phyloP scores from a whole-genome alignment of 768 basidiomycete species.

The Hirschioporus abietinus region DNA sequence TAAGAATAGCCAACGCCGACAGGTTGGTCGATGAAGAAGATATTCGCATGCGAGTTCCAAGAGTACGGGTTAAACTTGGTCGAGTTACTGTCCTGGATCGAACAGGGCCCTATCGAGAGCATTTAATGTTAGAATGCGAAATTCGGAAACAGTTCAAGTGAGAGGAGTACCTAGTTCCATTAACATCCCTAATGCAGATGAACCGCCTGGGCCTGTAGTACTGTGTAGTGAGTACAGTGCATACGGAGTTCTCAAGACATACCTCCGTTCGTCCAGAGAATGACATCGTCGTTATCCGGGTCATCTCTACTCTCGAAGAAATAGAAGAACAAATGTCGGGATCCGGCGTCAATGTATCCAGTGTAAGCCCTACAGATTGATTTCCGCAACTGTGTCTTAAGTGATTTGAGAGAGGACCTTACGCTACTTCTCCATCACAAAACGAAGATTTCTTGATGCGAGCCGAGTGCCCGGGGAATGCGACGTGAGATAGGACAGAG shows the following conservation, averaged over 20 bases:
- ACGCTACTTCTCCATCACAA: not conserved
- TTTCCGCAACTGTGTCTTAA: not conserved
- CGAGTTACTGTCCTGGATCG: too few relatives aligned
- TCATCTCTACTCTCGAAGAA: conserved; percentile 67
- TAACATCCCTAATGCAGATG: conserved; percentile 58
- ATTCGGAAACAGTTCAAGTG: not conserved
- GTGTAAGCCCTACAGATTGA: conserved; percentile 42
- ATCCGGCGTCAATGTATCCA: conserved; percentile 63
- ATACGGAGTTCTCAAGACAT: conserved; percentile 19
- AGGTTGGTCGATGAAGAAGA: conserved; percentile 29
- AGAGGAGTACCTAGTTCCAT: conserved; percentile 45
- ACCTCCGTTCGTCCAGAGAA: conserved; percentile 57
- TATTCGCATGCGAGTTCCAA: conserved; percentile 13
- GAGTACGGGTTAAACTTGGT: conserved; percentile 10
- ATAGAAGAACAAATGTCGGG: conserved; percentile 66
- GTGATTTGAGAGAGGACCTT: not conserved
- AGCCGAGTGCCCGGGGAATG: not conserved
- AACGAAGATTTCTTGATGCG: conserved; percentile 1
- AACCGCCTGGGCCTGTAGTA: conserved; percentile 35
- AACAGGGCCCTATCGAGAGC: too few relatives aligned
- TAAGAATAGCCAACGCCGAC: not conserved
- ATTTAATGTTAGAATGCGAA: too few relatives aligned
- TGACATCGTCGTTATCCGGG: conserved; percentile 53
- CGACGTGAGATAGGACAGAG: conserved; percentile 27
- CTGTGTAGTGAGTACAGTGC: not conserved